These are phyloP conservation scores for Sporothrix sp. DNA, from an alignment of 2,329 filamentous ascomycete genomes.

Conservation along the genomic window DNA sequence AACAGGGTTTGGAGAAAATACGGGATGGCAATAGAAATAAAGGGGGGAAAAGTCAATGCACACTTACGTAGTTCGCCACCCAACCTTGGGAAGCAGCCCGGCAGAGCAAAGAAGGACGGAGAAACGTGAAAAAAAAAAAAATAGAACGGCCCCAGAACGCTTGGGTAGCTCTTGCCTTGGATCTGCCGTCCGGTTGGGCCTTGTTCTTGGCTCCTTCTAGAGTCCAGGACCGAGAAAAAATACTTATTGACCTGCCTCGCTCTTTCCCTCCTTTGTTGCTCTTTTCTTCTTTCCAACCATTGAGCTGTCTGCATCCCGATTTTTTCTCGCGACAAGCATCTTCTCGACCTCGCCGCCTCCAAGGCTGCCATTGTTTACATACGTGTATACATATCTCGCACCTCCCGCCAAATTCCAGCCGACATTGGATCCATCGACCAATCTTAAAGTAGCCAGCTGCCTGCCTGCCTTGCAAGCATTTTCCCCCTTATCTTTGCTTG, in stretches of 20 bases:
- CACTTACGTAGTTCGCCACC: too few relatives aligned
- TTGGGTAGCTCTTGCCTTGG: too few relatives aligned
- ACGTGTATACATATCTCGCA: not conserved
- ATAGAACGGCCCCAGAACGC: too few relatives aligned
- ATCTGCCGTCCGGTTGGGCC: too few relatives aligned
- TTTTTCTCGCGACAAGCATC: not conserved
- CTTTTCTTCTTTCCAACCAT: not conserved
- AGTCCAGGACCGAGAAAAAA: too few relatives aligned
- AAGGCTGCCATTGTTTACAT: not conserved
- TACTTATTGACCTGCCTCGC: not conserved
- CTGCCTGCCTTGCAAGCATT: too few relatives aligned
- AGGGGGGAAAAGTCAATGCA: not conserved
- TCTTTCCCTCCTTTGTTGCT: not conserved
- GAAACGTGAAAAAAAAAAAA: too few relatives aligned
- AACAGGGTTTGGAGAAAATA: constrained; percentile 2
- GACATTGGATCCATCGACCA: not conserved
- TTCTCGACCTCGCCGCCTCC: too few relatives aligned
- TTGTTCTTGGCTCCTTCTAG: too few relatives aligned
- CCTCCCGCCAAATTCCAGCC: not conserved
- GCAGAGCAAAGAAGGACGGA: not conserved
- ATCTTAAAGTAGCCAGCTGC: too few relatives aligned
- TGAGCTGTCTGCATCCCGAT: not conserved
- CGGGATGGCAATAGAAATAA: not conserved
- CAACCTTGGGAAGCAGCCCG: not conserved
- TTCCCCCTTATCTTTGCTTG: not conserved